Percentiles rank a stretch among this genome's conserved stretches.
phyloP scores from a whole-genome alignment of 257 asterid species.

The Solanum etuberosum region DNA sequence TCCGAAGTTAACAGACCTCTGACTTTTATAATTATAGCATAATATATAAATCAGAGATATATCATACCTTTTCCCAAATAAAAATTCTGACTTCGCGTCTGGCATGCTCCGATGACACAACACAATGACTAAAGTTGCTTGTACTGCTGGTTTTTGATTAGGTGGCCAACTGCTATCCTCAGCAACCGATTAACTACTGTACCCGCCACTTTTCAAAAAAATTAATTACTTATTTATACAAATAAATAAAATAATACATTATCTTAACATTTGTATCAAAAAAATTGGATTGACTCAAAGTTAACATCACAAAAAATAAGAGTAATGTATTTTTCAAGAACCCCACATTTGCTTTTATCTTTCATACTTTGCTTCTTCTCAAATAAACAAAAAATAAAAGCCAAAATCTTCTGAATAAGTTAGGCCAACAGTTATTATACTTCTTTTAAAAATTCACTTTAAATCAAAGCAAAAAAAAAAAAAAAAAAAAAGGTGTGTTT shows the following conservation, averaged over 20 bases:
- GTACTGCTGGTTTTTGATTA: slow-evolving; percentile 5
- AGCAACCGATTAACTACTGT: slow-evolving; percentile 13
- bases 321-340: slow-evolving; percentile 2
- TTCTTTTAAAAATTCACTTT: slow-evolving; percentile 28
- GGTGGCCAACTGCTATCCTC: slow-evolving; percentile 15
- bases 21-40: too few relatives aligned
- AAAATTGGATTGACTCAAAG: slow-evolving; percentile 15
- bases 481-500: slow-evolving; percentile 14
- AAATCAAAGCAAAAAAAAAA: slow-evolving; percentile 37
- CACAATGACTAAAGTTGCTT: not conserved
- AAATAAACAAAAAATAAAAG: slow-evolving; percentile 28
- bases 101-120: not conserved
- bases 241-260: not conserved
- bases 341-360: slow-evolving; percentile 20
- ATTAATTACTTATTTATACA: not conserved
- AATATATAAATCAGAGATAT: too few relatives aligned
- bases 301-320: slow-evolving; percentile 19
- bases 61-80: not conserved
- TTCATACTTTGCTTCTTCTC: slow-evolving; percentile 27
- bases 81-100: accelerated
- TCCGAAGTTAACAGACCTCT: too few relatives aligned
- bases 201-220: slow-evolving; percentile 37
- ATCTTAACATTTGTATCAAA: not conserved
- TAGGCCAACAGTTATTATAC: slow-evolving; percentile 58
- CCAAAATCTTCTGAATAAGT: slow-evolving; percentile 14